A percentile compares a stretch with the other conserved stretches of the same genome.
These are phyloP conservation scores for Leccinum broughii DNA, from an alignment of 768 basidiomycete genomes.

Conservation along the genomic window DNA sequence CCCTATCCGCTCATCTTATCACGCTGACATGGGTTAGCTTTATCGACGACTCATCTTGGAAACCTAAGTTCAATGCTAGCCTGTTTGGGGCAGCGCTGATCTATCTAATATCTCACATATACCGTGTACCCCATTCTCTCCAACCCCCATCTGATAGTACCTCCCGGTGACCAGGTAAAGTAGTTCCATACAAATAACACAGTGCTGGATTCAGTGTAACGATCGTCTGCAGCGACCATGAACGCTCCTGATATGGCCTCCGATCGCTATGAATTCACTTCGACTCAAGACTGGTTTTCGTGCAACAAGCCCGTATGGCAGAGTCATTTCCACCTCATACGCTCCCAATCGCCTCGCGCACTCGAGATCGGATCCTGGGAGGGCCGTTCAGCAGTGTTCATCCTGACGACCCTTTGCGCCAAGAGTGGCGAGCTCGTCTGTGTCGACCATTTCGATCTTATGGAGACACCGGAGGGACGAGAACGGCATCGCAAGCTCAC, in stretches of 20 bases:
- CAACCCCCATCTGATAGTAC: neutral
- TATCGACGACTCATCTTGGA: neutral
- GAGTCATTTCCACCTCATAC: constrained; percentile 40
- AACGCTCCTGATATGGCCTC: constrained; percentile 3
- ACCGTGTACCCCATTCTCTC: neutral
- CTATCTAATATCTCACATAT: constrained; percentile 19
- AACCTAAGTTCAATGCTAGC: neutral
- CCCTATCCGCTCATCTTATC: neutral
- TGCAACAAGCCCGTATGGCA: constrained; percentile 45
- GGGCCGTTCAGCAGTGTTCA: constrained; percentile 60
- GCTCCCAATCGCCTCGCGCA: constrained; percentile 41
- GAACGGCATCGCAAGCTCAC: constrained; percentile 44
- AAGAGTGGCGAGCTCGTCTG: constrained; percentile 48
- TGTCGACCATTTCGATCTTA: constrained; percentile 61
- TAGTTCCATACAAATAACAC: neutral
- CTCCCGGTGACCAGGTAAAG: constrained; percentile 1
- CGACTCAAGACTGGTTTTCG: constrained; percentile 59
- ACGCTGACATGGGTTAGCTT: neutral
- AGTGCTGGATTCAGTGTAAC: neutral
- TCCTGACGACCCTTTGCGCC: constrained; percentile 48
- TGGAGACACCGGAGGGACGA: constrained; percentile 46
- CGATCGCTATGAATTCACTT: constrained; percentile 42
- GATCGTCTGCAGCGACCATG: constrained; percentile 16
- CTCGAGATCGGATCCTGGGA: constrained; percentile 66
- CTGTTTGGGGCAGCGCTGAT: constrained; percentile 2